Percentiles rank a stretch among this genome's conserved stretches.
These are phyloP conservation scores for Urostyla sp. DNA, from an alignment of 73 alveolate genomes.

Conservation along the genomic window DNA sequence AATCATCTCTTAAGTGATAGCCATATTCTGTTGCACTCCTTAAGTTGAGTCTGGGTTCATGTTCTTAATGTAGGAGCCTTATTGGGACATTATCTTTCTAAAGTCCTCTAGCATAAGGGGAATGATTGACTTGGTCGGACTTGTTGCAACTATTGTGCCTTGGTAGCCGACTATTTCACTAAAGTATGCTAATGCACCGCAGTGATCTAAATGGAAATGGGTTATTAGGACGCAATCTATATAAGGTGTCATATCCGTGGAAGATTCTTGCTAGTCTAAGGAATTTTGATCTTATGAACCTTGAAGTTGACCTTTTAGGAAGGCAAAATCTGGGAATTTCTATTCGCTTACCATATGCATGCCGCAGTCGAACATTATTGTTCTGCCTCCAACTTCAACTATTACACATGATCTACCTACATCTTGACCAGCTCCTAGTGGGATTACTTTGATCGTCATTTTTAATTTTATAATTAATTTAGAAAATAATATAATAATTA, in stretches of 20 bases:
- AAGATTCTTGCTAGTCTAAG: conserved; percentile 9
- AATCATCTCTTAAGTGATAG: conserved; percentile 53
- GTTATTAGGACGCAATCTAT: conserved; percentile 91
- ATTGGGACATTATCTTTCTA: conserved; percentile 80
- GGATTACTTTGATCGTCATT: conserved; percentile 87
- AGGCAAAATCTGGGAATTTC: conserved; percentile 92
- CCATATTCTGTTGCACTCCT: conserved; percentile 1
- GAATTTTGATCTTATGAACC: conserved; percentile 41
- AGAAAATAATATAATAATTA: neutral
- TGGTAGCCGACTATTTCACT: conserved; percentile 90
- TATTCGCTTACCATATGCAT: conserved; percentile 95
- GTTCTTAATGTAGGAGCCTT: neutral
- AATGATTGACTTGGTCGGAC: conserved; percentile 97
- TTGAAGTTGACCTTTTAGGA: conserved; percentile 40
- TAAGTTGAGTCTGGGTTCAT: neutral
- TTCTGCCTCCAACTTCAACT: conserved; percentile 84
- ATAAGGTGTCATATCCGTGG: conserved; percentile 41
- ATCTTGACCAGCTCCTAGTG: conserved; percentile 99
- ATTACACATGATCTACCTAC: conserved; percentile 97
- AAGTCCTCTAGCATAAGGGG: conserved; percentile 98
- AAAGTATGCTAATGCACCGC: conserved; percentile 98
- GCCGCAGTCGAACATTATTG: conserved; percentile 97
- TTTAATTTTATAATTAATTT: neutral
- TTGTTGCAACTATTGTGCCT: conserved; percentile 95
- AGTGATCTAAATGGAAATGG: conserved; percentile 99